phyloP scores from a whole-genome alignment of 805 yeast species.

The Scheffersomyces spartinae region DNA sequence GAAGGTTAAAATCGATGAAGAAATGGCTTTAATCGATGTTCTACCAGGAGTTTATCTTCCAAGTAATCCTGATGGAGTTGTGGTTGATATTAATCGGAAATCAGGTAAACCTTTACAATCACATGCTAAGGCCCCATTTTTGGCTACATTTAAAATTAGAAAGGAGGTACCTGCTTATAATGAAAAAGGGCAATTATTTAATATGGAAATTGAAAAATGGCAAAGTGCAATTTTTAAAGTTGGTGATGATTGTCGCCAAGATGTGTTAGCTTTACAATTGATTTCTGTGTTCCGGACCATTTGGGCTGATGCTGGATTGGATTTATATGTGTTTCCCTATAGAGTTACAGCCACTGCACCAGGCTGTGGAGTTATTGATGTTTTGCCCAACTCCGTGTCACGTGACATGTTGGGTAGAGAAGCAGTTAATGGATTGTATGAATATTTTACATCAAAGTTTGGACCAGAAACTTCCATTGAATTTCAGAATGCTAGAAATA shows the following conservation, averaged over 20 bases:
- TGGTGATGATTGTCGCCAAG: slow-evolving; percentile 98
- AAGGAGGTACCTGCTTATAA: slow-evolving; percentile 40
- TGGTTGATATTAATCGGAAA: slow-evolving; percentile 80
- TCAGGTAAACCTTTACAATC: slow-evolving; percentile 94
- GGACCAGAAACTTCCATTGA: slow-evolving; percentile 90
- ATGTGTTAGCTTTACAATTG: slow-evolving; percentile 84
- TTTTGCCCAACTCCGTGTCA: slow-evolving; percentile 86
- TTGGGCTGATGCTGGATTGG: slow-evolving; percentile 82
- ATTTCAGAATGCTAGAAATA: slow-evolving; percentile 84
- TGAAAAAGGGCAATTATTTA: slow-evolving; percentile 17
- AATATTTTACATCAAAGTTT: slow-evolving; percentile 81
- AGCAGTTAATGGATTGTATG: slow-evolving; percentile 93
- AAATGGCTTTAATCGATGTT: slow-evolving; percentile 69
- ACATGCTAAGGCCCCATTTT: slow-evolving; percentile 96
- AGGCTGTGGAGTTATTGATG: slow-evolving; percentile 98
- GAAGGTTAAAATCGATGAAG: slow-evolving; percentile 92
- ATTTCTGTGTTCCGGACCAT: slow-evolving; percentile 85
- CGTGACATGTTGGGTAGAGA: slow-evolving; percentile 98
- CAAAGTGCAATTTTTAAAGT: slow-evolving; percentile 96
- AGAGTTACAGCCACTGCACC: slow-evolving; percentile 98
- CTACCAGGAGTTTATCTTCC: slow-evolving; percentile 86
- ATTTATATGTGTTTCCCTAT: slow-evolving; percentile 84
- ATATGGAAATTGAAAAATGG: slow-evolving; percentile 54
- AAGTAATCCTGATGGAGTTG: slow-evolving; percentile 92
- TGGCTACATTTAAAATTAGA: slow-evolving; percentile 87